phyloP scores from a whole-genome alignment of 1,284 basidiomycete species.

The Phellinidium pouzarii region DNA sequence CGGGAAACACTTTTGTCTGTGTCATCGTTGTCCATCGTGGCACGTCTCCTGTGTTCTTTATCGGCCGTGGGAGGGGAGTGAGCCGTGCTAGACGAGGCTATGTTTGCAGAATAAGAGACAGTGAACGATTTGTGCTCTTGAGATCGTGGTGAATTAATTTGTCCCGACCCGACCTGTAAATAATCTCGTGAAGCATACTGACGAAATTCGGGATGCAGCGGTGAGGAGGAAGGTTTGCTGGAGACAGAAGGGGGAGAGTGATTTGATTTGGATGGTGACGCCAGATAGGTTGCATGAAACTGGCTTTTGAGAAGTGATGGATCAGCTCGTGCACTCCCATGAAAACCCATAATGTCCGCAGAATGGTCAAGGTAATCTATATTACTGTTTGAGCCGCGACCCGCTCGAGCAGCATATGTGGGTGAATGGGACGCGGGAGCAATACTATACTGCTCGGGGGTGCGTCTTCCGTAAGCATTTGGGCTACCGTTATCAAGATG shows the following conservation, averaged over 20 bases:
- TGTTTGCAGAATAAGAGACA: background rate
- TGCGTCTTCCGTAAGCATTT: background rate
- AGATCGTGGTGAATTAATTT: background rate
- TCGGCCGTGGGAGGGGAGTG: slow-evolving; percentile 7
- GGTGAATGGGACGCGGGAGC: background rate
- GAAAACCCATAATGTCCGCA: background rate
- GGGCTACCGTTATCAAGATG: slow-evolving; percentile 2
- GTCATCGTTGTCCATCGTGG: slow-evolving; percentile 15
- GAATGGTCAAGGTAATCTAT: background rate
- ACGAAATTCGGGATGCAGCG: background rate
- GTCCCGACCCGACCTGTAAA: background rate
- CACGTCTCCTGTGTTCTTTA: slow-evolving; percentile 14
- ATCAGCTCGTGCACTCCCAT: slow-evolving; percentile 2
- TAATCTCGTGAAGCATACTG: background rate
- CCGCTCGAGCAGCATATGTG: background rate
- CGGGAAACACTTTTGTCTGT: slow-evolving; percentile 15
- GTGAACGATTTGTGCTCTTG: slow-evolving; percentile 2
- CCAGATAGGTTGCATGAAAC: slow-evolving; percentile 12
- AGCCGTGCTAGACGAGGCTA: background rate
- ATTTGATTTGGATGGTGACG: slow-evolving; percentile 6
- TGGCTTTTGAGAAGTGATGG: slow-evolving; percentile 13
- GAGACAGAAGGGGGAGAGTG: slow-evolving; percentile 9
- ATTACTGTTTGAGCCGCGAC: background rate
- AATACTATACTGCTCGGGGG: background rate
- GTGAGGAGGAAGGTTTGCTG: slow-evolving; percentile 3